Evolutionary conservation across 1,284 basidiomycete species (phyloP).

Genomic region (Sporisorium iseilematis-ciliati): DNA sequence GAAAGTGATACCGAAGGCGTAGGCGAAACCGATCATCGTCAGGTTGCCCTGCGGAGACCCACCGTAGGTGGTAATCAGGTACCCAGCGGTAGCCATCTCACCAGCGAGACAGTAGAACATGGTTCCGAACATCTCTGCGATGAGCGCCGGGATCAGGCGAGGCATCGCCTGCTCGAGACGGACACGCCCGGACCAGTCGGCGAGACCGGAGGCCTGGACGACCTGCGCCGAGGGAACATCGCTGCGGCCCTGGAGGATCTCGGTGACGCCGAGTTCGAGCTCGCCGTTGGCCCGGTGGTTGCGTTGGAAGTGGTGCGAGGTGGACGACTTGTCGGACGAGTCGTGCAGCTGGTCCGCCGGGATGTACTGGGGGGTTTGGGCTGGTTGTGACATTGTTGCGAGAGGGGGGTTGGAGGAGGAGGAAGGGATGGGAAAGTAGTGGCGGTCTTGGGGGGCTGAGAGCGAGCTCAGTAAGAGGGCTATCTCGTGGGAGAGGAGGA

Average conservation of each 20-base stretch:
- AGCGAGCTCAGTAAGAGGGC: too few species aligned
- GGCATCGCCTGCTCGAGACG: conserved; percentile 33
- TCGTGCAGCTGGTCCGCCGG: conserved; percentile 48
- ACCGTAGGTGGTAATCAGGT: conserved; percentile 44
- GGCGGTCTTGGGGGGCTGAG: background rate
- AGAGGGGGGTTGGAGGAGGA: background rate
- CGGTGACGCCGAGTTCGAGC: conserved; percentile 55
- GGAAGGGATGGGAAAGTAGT: background rate
- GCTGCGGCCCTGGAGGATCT: conserved; percentile 51
- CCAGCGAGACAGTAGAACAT: conserved; percentile 55
- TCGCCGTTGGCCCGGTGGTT: conserved; percentile 43
- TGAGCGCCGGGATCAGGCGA: conserved; percentile 25
- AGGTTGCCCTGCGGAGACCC: conserved; percentile 46
- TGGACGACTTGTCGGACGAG: conserved; percentile 34
- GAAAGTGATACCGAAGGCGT: conserved; percentile 57
- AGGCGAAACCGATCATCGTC: conserved; percentile 59
- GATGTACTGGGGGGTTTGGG: conserved; percentile 40
- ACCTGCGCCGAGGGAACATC: conserved; percentile 43
- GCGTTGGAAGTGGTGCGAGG: conserved; percentile 52
- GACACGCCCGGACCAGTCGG: conserved; percentile 40
- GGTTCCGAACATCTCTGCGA: conserved; percentile 45
- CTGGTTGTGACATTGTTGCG: conserved; percentile 33
- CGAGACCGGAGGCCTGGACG: conserved; percentile 28
- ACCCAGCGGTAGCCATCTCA: conserved; percentile 53
- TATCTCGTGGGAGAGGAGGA: too few species aligned